A percentile compares a stretch with the other conserved stretches of the same genome.
Evolutionary conservation across 257 asterid species (phyloP).

Genomic region (Scutellaria galericulata): DNA sequence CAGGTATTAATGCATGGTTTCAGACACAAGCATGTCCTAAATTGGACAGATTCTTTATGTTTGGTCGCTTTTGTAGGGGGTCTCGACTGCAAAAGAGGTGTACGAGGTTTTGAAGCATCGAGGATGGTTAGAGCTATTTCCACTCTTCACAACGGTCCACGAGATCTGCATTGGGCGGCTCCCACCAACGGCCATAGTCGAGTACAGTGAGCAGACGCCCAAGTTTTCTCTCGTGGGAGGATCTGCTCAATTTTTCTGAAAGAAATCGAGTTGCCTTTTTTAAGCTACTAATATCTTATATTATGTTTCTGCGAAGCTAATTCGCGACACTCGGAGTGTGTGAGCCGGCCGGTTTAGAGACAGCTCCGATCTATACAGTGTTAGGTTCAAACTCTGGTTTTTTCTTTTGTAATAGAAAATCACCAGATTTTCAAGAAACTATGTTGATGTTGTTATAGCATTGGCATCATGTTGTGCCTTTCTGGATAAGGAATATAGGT

Average conservation of each 20-base stretch:
- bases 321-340: constrained; percentile 16
- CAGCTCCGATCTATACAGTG: too few relatives aligned
- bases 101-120: constrained; percentile 75
- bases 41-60: background rate
- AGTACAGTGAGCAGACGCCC: constrained; percentile 65
- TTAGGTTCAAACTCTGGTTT: too few relatives aligned
- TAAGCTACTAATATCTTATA: background rate
- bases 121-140: constrained; percentile 86
- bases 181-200: constrained; percentile 80
- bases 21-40: background rate
- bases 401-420: too few relatives aligned
- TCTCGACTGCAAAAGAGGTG: constrained; percentile 86
- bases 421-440: too few relatives aligned
- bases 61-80: constrained; percentile 55
- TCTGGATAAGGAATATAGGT: background rate
- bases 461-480: too few relatives aligned
- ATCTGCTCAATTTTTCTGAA: constrained; percentile 49
- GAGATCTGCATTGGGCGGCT: constrained; percentile 80
- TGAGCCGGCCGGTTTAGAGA: background rate
- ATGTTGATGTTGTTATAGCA: too few relatives aligned
- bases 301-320: constrained; percentile 16
- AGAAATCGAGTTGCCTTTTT: background rate
- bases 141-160: constrained; percentile 88
- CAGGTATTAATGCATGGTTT: constrained; percentile 46
- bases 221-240: constrained; percentile 56